Base-by-base conservation (phyloP, 805 yeast genomes). In the Yarrowia yakushimensis region DNA sequence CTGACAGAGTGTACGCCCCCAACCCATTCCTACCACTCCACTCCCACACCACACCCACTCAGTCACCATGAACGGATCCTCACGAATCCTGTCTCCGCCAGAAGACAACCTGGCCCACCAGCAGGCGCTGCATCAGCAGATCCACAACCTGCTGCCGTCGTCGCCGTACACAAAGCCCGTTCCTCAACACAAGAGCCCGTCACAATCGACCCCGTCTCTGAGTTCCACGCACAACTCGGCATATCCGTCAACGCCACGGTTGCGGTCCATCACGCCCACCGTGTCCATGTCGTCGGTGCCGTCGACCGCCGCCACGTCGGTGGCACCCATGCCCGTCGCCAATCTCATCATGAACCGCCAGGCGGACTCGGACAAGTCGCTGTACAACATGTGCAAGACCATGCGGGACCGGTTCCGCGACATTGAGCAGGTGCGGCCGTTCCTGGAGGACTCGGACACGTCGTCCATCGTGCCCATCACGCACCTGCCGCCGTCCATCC, bases 371-470 rank as follows among this genome's bases (percentile, higher is more conserved):
- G 41, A 33, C 33, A 92, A 86, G 64, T 90, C 92, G 33, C 74
- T 90, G 25, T 88, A 83, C 71, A 85, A 85, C 71, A 81, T 88
- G 37, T 85, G 94, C 71, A 72, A 79, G 23, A 77, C 76, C 28
- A 76, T 89, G 62, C 80, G 83, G 69, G 78, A 75, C 63, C 74
- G 86, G 64, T 73, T 90, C 34, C 82, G 81, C 60, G 74, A 77
- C 41, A 80, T 88, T 22, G 84, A 87, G 0, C 91, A 86, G 18
- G 79, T 90, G 80, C 81, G 80, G 36, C 87, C 91, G 39, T 87
- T 84, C 71, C 70, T 88, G 64, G 64, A 70, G 64, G 65, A 62
- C 68, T 20, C 70, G 66, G 69, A 76, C 71, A 63, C 74, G 71
- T 65, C 67, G 74, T 48, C 72, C 79, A 69, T 88, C 90, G 6